Conservation (phyloP, 768 basidiomycete species). For the Boletus reticulatus region DNA sequence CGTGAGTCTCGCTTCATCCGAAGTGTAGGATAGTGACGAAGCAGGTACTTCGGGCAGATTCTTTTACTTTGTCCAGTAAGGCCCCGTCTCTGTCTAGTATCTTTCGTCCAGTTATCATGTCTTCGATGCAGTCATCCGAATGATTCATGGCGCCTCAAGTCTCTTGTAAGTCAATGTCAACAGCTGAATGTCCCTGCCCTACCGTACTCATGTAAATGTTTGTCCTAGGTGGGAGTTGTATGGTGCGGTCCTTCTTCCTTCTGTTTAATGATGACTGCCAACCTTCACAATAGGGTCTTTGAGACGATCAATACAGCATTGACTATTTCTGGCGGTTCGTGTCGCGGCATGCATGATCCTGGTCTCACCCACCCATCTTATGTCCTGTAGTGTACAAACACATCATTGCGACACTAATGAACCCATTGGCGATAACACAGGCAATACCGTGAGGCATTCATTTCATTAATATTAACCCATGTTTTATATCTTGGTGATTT, state of each 20-base stretch:
- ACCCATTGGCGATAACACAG: neutral
- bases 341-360: neutral
- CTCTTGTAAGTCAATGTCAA: neutral
- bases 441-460: neutral
- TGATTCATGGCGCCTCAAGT: constrained; percentile 2
- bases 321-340: constrained; percentile 7
- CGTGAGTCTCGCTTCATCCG: neutral
- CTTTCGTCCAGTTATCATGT: no score
- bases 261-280: neutral
- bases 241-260: neutral
- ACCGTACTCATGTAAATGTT: neutral
- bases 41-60: neutral
- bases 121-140: neutral
- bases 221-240: constrained; percentile 5
- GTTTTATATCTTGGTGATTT: neutral
- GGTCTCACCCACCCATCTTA: neutral
- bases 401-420: neutral
- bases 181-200: no score
- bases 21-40: neutral
- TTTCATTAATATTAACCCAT: no score
- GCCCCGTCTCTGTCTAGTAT: no score
- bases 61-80: constrained; percentile 8
- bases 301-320: constrained; percentile 11
- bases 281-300: neutral
- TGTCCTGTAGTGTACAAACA: constrained; percentile 1